Conservation (phyloP, 176 grass and related monocot species). For the Musa troglodytarum region DNA sequence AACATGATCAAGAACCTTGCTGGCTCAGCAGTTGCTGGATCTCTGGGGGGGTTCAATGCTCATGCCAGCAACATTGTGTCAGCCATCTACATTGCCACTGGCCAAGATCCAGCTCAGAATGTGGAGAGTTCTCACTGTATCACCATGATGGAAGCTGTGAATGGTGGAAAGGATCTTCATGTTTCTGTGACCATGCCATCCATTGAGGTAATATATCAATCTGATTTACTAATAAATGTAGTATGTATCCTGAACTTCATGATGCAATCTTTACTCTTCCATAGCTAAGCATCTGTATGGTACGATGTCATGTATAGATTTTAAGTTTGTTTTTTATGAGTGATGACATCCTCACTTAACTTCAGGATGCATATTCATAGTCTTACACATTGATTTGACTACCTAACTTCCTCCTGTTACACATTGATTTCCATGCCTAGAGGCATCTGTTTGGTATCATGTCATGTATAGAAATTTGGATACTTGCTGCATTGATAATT, state of each 20-base stretch:
- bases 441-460: too few species aligned
- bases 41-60: slow-evolving; percentile 12
- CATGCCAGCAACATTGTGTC: slow-evolving; percentile 7
- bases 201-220: slow-evolving; percentile 7
- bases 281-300: too few species aligned
- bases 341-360: too few species aligned
- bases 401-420: too few species aligned
- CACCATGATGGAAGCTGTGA: slow-evolving; percentile 11
- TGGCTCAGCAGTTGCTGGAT: slow-evolving; percentile 3
- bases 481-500: too few species aligned
- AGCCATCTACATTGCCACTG: slow-evolving; percentile 9
- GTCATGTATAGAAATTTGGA: too few species aligned
- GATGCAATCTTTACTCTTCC: background rate
- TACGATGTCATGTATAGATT: background rate
- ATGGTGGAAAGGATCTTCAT: slow-evolving; percentile 7
- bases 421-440: too few species aligned
- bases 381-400: too few species aligned
- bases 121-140: slow-evolving; percentile 10
- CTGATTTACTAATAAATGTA: background rate
- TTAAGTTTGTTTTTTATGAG: background rate
- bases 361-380: too few species aligned
- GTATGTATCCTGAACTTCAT: background rate
- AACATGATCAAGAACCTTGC: slow-evolving; percentile 13
- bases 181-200: slow-evolving; percentile 10
- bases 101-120: slow-evolving; percentile 9